A percentile compares a stretch with the other conserved stretches of the same genome.
These are phyloP conservation scores for Hirschfeldia incana DNA, from an alignment of 345 rosid genomes.

Conservation along the genomic window DNA sequence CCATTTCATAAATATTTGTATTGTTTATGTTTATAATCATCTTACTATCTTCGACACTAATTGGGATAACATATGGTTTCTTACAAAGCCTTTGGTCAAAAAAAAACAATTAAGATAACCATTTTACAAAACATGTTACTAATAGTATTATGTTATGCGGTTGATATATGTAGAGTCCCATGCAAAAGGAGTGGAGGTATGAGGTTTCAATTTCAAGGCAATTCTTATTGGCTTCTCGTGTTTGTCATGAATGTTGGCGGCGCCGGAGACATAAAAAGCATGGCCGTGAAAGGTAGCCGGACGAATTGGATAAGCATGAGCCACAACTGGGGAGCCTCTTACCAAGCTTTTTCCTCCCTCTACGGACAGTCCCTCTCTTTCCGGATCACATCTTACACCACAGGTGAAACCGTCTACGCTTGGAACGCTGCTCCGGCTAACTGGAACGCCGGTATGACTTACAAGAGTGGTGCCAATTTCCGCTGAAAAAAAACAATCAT, in stretches of 20 bases:
- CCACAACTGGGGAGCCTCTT: slow-evolving; percentile 94
- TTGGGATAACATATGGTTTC: not conserved
- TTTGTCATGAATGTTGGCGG: slow-evolving; percentile 69
- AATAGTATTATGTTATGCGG: not conserved
- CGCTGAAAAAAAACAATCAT: slow-evolving; percentile 12
- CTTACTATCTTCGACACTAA: not conserved
- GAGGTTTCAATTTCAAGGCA: slow-evolving; percentile 58
- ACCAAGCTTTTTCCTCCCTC: slow-evolving; percentile 78
- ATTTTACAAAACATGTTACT: not conserved
- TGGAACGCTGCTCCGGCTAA: slow-evolving; percentile 42
- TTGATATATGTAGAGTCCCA: slow-evolving; percentile 52
- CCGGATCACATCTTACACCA: slow-evolving; percentile 62
- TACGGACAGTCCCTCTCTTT: slow-evolving; percentile 78
- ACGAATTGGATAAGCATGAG: slow-evolving; percentile 87
- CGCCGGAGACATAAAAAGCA: slow-evolving; percentile 58
- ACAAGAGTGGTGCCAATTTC: slow-evolving; percentile 32
- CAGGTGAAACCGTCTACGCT: slow-evolving; percentile 34
- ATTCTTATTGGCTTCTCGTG: slow-evolving; percentile 64
- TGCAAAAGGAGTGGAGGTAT: slow-evolving; percentile 81
- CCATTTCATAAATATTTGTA: not conserved
- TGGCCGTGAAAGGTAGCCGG: slow-evolving; percentile 70
- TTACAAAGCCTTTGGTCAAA: no score
- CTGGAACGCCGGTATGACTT: slow-evolving; percentile 39
- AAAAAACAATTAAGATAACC: not conserved
- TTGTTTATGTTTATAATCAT: not conserved